phyloP scores from a whole-genome alignment of 2,329 filamentous ascomycete species.

The Dactylonectria macrodidyma region DNA sequence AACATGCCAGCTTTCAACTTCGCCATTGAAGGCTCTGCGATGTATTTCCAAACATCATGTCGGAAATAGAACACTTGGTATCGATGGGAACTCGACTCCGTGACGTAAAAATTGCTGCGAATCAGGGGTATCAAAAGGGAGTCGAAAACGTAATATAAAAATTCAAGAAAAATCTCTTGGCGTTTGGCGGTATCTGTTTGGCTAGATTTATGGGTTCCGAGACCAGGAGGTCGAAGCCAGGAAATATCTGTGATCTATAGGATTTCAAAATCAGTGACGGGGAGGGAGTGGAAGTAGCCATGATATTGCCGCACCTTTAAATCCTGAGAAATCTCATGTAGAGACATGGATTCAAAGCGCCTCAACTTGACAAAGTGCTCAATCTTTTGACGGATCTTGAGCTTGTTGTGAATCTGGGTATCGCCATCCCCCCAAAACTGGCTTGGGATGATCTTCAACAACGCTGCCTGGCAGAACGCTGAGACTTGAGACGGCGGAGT shows the following conservation, averaged over 20 bases:
- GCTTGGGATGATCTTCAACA: conserved; percentile 80
- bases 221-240: conserved; percentile 78
- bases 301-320: conserved; percentile 72
- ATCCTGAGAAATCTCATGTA: conserved; percentile 84
- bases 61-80: conserved; percentile 93
- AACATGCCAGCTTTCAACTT: conserved; percentile 81
- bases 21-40: conserved; percentile 81
- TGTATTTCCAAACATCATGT: conserved; percentile 88
- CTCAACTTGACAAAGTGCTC: conserved; percentile 83
- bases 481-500: conserved; percentile 80
- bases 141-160: conserved; percentile 94
- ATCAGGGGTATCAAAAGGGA: conserved; percentile 91
- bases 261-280: conserved; percentile 9
- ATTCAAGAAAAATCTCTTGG: conserved; percentile 83
- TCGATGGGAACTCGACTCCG: conserved; percentile 86
- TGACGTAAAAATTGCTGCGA: conserved; percentile 92
- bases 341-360: conserved; percentile 83
- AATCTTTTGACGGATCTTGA: conserved; percentile 75
- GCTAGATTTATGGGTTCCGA: conserved; percentile 70
- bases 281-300: not conserved
- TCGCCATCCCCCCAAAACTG: conserved; percentile 79
- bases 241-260: conserved; percentile 74
- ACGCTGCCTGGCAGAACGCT: conserved; percentile 85
- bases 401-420: conserved; percentile 71
- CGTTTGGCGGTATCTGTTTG: conserved; percentile 83